phyloP scores from a whole-genome alignment of 345 rosid species.

The Syzygium jambos region DNA sequence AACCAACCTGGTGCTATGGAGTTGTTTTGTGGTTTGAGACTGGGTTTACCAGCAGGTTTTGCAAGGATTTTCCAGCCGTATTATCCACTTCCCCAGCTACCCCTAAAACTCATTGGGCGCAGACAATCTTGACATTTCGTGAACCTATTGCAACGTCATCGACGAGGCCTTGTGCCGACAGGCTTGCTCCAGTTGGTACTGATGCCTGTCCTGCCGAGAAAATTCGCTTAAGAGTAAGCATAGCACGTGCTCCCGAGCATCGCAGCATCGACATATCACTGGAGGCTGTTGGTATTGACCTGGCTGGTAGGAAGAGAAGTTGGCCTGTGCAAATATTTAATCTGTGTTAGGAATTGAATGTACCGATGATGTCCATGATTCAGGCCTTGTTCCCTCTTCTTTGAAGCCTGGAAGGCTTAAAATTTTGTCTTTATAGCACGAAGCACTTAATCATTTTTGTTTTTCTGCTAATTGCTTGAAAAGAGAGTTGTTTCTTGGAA shows the following conservation, averaged over 20 bases:
- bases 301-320: slow-evolving; percentile 39
- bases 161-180: slow-evolving; percentile 12
- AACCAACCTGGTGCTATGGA: slow-evolving; percentile 53
- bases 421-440: not conserved
- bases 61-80: slow-evolving; percentile 69
- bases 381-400: not conserved
- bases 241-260: slow-evolving; percentile 63
- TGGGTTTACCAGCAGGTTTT: slow-evolving; percentile 77
- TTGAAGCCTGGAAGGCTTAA: not conserved
- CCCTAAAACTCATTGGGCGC: slow-evolving; percentile 87
- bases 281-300: slow-evolving; percentile 47
- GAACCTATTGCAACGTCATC: slow-evolving; percentile 64
- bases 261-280: slow-evolving; percentile 83
- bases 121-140: slow-evolving; percentile 70
- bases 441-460: not conserved
- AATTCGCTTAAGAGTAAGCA: slow-evolving; percentile 64
- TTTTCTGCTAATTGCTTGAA: not conserved
- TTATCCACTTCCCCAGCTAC: slow-evolving; percentile 83
- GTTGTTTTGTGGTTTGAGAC: slow-evolving; percentile 88
- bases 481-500: not conserved
- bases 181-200: slow-evolving; percentile 37
- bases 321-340: slow-evolving; percentile 82
- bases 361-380: not conserved
- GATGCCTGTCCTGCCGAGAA: slow-evolving; percentile 50
- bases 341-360: slow-evolving; percentile 21